Base-by-base conservation (phyloP, 2,329 filamentous ascomycete species). In the Penicillium sp. region DNA sequence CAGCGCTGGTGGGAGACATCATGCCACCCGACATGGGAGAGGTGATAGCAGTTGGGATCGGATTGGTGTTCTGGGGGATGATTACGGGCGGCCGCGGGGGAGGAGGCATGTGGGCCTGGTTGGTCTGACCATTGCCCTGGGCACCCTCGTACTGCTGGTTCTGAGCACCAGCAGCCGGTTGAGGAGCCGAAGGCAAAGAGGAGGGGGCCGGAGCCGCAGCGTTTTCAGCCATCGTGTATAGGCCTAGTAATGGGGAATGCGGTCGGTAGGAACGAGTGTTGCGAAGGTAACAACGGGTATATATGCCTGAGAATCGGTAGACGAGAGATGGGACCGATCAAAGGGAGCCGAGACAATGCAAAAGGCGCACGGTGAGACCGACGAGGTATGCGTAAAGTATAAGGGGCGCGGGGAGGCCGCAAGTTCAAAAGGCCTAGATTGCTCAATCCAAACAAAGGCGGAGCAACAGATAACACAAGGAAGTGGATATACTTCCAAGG, bases 11-110 rank as follows among this genome's bases (percentile, higher is more conserved):
- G 10, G 94, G 92, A 48, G 94, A 96, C 81, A 94, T 86, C 69
- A 95, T 83, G 53, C 79, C 80, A 56, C 81, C 86, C 43, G 87
- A 88, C 83, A 91, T 85, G 42, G 91, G 91, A 53, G 90, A 96
- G 57, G 88, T 91, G 67, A 96, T 92, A 57, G 91, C 90, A 27
- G 90, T 95, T 44, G 92, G 92, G 67, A 96, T 94, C 42, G 92
- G 90, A 69, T 96, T 96, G 69, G 85, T 96, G 79, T 96, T 97
- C 75, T 94, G 90, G 25, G 92, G 92, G 68, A 97, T 97, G 72
- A 87, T 85, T 61, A 88, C 82, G 48, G 86, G 84, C 41, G 95
- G 88, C 55, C 96, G 85, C 62, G 92, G 88, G 56, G 91, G 91
- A 51, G 92, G 92, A 53, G 90, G 88, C 88, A 96, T 92, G 73